phyloP scores from a whole-genome alignment of 352 stramenopile species.

The Phytophthora lateralis region DNA sequence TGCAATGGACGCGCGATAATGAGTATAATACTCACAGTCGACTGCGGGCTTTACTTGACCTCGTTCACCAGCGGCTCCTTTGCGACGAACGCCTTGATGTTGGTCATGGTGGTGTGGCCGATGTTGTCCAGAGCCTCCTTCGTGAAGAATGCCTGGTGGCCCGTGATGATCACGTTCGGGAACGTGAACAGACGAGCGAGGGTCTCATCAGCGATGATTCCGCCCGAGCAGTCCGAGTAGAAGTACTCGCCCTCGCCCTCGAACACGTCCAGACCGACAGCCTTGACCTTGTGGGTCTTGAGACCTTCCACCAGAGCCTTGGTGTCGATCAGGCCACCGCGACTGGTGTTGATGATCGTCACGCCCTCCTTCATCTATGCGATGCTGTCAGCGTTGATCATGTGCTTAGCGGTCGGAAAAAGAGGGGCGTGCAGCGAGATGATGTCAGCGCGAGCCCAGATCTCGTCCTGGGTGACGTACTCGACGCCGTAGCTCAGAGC shows the following conservation, averaged over 20 bases:
- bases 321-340: constrained; percentile 83
- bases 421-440: constrained; percentile 86
- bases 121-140: constrained; percentile 72
- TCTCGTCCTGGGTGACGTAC: constrained; percentile 48
- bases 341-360: constrained; percentile 89
- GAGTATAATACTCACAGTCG: no score
- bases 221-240: constrained; percentile 65
- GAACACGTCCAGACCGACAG: constrained; percentile 85
- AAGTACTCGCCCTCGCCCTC: constrained; percentile 74
- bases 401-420: constrained; percentile 76
- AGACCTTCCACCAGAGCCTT: constrained; percentile 75
- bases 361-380: constrained; percentile 84
- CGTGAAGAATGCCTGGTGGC: constrained; percentile 78
- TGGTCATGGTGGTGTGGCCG: constrained; percentile 67
- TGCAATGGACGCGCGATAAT: no score
- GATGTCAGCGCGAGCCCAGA: constrained; percentile 70
- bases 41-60: constrained; percentile 39
- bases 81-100: constrained; percentile 54
- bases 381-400: constrained; percentile 78
- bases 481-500: constrained; percentile 20
- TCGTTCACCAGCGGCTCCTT: constrained; percentile 51
- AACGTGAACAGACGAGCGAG: constrained; percentile 73
- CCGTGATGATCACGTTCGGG: constrained; percentile 74
- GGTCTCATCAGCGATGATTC: constrained; percentile 57
- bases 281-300: constrained; percentile 69